Percentiles rank a stretch among this genome's conserved stretches.
These are phyloP conservation scores for Guillardia theta DNA, from an alignment of 78 protist genomes.

Conservation along the genomic window DNA sequence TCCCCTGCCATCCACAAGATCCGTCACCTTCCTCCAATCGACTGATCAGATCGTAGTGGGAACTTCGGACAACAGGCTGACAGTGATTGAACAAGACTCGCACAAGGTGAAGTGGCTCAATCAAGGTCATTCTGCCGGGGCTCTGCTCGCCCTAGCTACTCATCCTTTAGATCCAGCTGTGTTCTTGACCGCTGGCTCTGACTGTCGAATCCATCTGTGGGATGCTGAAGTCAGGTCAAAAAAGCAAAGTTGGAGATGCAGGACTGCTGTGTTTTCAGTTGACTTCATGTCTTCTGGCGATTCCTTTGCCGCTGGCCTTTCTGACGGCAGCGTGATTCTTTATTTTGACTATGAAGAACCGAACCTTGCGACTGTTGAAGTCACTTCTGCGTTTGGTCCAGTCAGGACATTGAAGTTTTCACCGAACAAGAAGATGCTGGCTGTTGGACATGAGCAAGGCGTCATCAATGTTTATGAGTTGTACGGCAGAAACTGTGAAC, in stretches of 20 bases:
- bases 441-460: background rate
- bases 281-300: no score
- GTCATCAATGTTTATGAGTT: background rate
- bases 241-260: no score
- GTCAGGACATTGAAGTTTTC: background rate
- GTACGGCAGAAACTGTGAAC: background rate
- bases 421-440: background rate
- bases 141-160: background rate
- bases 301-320: no score
- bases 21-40: no score
- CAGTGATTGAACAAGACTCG: no score
- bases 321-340: no score
- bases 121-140: background rate
- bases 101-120: background rate
- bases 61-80: background rate
- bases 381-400: no score
- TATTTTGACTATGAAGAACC: no score
- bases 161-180: background rate
- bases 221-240: no score
- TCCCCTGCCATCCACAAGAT: no score
- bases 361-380: no score
- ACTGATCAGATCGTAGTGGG: background rate
- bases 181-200: background rate
- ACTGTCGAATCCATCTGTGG: background rate
- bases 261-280: no score